Percentiles rank a stretch among this genome's conserved stretches.
Conservation (phyloP, 768 basidiomycete genomes). For the Naganishia antarctica region DNA sequence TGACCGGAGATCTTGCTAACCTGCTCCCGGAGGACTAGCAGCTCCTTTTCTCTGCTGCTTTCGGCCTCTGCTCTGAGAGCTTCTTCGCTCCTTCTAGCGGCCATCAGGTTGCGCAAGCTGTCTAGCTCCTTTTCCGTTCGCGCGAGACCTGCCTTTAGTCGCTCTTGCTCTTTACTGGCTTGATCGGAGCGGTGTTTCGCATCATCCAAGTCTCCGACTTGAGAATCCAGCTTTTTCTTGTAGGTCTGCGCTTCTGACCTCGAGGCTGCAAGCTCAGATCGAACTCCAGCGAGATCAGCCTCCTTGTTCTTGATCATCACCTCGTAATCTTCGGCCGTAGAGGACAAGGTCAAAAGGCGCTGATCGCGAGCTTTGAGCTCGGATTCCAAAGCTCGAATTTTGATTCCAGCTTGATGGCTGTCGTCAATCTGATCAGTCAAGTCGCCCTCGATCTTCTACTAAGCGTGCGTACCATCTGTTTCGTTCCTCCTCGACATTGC, state of each 20-base stretch:
- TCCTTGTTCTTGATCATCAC: slow-evolving; percentile 72
- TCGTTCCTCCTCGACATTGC: slow-evolving; percentile 29
- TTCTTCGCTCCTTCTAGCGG: slow-evolving; percentile 81
- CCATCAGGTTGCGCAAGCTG: slow-evolving; percentile 73
- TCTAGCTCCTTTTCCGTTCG: slow-evolving; percentile 79
- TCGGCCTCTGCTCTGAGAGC: slow-evolving; percentile 75
- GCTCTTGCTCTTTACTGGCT: slow-evolving; percentile 45
- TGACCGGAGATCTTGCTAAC: slow-evolving; percentile 94
- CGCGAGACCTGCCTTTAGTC: slow-evolving; percentile 35
- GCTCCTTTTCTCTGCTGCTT: slow-evolving; percentile 79
- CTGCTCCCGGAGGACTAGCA: slow-evolving; percentile 61
- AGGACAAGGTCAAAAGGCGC: slow-evolving; percentile 71
- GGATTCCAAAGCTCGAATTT: not conserved
- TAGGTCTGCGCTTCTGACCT: slow-evolving; percentile 59
- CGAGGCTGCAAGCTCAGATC: slow-evolving; percentile 52
- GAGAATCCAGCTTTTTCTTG: slow-evolving; percentile 44
- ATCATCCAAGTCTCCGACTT: slow-evolving; percentile 50
- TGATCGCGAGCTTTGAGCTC: slow-evolving; percentile 55
- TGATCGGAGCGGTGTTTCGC: slow-evolving; percentile 31
- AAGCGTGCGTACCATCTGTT: slow-evolving; percentile 24
- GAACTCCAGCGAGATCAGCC: slow-evolving; percentile 59
- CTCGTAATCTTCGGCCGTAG: slow-evolving; percentile 70
- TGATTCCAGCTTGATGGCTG: slow-evolving; percentile 6
- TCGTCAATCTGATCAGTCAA: not conserved
- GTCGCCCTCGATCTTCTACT: not conserved